A percentile compares a stretch with the other conserved stretches of the same genome.
Evolutionary conservation across 805 yeast genomes (phyloP).

Genomic region (Saturnispora besseyi): DNA sequence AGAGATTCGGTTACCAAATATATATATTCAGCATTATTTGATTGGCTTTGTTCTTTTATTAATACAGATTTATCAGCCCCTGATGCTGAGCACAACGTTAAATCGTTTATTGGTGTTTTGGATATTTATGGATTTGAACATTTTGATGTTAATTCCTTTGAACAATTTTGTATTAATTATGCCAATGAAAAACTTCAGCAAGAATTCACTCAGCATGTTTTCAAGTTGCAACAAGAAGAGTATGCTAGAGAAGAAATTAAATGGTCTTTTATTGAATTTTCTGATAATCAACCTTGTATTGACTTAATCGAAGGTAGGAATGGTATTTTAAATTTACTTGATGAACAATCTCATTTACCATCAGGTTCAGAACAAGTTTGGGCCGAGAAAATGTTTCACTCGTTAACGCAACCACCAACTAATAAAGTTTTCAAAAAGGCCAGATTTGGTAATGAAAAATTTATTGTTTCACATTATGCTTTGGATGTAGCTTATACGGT

Average conservation of each 20-base stretch:
- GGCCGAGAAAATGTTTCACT: conserved; percentile 83
- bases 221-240: conserved; percentile 94
- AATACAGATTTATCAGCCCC: conserved; percentile 75
- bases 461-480: conserved; percentile 89
- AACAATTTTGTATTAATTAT: conserved; percentile 94
- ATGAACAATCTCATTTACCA: conserved; percentile 92
- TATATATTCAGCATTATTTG: conserved; percentile 83
- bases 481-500: conserved; percentile 85
- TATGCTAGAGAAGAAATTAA: conserved; percentile 85
- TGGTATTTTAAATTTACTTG: conserved; percentile 81
- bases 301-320: conserved; percentile 78
- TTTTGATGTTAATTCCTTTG: conserved; percentile 87
- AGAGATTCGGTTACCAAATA: conserved; percentile 94
- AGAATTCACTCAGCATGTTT: conserved; percentile 94
- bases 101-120: conserved; percentile 85
- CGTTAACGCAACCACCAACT: conserved; percentile 69
- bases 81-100: conserved; percentile 45
- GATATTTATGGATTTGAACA: conserved; percentile 98
- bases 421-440: conserved; percentile 84
- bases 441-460: conserved; percentile 84
- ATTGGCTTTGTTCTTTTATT: conserved; percentile 85
- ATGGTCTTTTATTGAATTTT: conserved; percentile 93
- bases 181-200: conserved; percentile 96
- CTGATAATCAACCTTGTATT: conserved; percentile 96
- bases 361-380: conserved; percentile 89